phyloP scores from a whole-genome alignment of 495 filamentous ascomycete genomes.

The Saxispiralis lemnorum region DNA sequence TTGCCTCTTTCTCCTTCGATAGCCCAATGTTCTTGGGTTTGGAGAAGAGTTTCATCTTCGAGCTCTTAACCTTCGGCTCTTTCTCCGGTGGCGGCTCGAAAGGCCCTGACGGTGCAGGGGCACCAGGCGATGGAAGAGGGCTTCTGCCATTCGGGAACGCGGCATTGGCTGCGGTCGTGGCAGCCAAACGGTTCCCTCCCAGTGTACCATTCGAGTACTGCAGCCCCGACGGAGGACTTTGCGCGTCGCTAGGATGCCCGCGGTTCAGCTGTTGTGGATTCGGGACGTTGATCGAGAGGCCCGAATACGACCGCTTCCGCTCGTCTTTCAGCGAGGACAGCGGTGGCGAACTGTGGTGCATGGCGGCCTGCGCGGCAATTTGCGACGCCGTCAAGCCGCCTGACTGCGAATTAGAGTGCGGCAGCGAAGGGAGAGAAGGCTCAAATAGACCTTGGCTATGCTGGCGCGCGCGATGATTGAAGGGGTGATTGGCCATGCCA shows the following conservation, averaged over 20 bases:
- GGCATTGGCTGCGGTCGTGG: constrained; percentile 67
- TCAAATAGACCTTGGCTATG: constrained; percentile 84
- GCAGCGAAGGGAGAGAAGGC: constrained; percentile 60
- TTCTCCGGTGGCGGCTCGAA: constrained; percentile 25
- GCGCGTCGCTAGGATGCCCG: constrained; percentile 25
- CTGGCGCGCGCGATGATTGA: constrained; percentile 31
- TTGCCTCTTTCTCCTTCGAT: constrained; percentile 47
- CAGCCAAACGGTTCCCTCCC: constrained; percentile 49
- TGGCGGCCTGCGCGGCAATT: constrained; percentile 81
- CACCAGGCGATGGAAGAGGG: constrained; percentile 24
- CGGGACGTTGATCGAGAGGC: constrained; percentile 34
- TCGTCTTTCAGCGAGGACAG: constrained; percentile 18
- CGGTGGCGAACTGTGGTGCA: constrained; percentile 35
- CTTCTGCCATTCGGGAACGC: constrained; percentile 51
- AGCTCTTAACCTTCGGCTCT: constrained; percentile 57
- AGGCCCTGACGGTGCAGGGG: constrained; percentile 2
- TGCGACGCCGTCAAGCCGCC: constrained; percentile 52
- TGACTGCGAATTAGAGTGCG: constrained; percentile 40
- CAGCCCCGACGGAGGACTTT: constrained; percentile 25
- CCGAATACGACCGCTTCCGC: constrained; percentile 43
- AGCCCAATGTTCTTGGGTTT: constrained; percentile 70
- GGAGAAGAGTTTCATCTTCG: constrained; percentile 82
- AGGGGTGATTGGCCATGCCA: constrained; percentile 10
- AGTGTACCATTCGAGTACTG: constrained; percentile 46
- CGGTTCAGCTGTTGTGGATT: constrained; percentile 21